Evolutionary conservation across 495 filamentous ascomycete genomes (phyloP).

Genomic region (Penicillium taxi): DNA sequence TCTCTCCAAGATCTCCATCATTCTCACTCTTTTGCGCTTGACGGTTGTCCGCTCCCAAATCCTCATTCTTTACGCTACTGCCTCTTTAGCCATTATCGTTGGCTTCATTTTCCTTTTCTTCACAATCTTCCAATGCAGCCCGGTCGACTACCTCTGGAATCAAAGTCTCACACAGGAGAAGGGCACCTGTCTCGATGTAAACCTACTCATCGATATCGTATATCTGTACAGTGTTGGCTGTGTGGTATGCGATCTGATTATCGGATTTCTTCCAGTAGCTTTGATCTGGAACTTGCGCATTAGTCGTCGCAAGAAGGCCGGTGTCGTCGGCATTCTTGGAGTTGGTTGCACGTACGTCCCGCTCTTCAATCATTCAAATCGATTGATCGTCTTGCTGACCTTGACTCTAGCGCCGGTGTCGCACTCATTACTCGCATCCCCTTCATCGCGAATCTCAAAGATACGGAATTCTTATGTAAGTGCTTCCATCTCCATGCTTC

Average conservation of each 20-base stretch:
- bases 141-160: constrained; percentile 29
- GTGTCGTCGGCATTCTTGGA: constrained; percentile 21
- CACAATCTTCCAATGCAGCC: constrained; percentile 30
- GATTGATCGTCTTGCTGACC: constrained; percentile 2
- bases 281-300: constrained; percentile 27
- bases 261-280: constrained; percentile 26
- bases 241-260: constrained; percentile 28
- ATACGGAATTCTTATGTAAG: constrained; percentile 25
- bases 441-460: constrained; percentile 21
- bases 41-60: constrained; percentile 21
- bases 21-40: constrained; percentile 32
- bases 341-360: constrained; percentile 27
- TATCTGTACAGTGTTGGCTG: constrained; percentile 32
- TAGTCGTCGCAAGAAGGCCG: constrained; percentile 21
- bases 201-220: constrained; percentile 20
- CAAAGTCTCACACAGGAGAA: constrained; percentile 1
- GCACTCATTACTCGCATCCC: constrained; percentile 33
- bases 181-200: constrained; percentile 22
- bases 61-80: constrained; percentile 26
- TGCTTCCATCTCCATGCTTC: neutral
- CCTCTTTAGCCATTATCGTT: constrained; percentile 14
- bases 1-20: constrained; percentile 29
- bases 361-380: neutral
- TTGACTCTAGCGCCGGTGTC: constrained; percentile 22
- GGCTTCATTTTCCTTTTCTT: constrained; percentile 27